A percentile compares a stretch with the other conserved stretches of the same genome.
Conservation (phyloP, 352 stramenopile species). For the Salisapilia sapeloensis region DNA sequence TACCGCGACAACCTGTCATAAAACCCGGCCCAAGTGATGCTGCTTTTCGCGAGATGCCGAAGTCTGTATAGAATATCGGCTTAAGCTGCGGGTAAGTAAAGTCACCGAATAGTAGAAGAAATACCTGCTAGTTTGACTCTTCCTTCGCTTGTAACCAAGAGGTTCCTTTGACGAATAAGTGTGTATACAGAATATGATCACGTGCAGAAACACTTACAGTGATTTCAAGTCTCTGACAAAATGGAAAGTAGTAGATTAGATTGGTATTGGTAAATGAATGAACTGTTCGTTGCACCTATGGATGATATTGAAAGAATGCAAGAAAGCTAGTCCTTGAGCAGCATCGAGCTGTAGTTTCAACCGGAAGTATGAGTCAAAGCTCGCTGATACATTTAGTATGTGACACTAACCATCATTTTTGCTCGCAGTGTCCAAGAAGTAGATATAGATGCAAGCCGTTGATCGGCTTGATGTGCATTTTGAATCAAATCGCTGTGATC, state of each 20-base stretch:
- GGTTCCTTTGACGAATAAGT: constrained; percentile 19
- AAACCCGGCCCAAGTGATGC: constrained; percentile 18
- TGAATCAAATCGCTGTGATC: too few relatives aligned
- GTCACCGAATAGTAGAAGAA: background rate
- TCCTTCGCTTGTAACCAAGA: constrained; percentile 54
- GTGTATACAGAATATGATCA: background rate
- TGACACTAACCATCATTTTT: constrained; percentile 43
- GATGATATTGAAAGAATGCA: constrained; percentile 71
- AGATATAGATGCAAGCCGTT: constrained; percentile 46
- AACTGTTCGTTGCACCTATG: constrained; percentile 18
- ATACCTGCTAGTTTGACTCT: constrained; percentile 52
- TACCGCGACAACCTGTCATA: constrained; percentile 66
- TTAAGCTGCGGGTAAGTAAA: too few relatives aligned
- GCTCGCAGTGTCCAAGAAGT: constrained; percentile 64
- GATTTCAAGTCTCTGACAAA: constrained; percentile 52
- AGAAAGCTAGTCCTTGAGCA: constrained; percentile 47
- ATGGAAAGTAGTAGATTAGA: background rate
- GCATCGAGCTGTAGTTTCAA: constrained; percentile 26
- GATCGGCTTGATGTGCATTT: constrained; percentile 35
- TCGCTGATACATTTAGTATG: background rate
- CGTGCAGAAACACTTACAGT: constrained; percentile 21
- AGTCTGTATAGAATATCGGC: constrained; percentile 32
- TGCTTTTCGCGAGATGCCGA: constrained; percentile 52
- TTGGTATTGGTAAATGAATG: background rate
- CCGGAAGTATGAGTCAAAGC: background rate